phyloP scores from a whole-genome alignment of 1,284 basidiomycete genomes.

The Exobasidium cylindrosporum region DNA sequence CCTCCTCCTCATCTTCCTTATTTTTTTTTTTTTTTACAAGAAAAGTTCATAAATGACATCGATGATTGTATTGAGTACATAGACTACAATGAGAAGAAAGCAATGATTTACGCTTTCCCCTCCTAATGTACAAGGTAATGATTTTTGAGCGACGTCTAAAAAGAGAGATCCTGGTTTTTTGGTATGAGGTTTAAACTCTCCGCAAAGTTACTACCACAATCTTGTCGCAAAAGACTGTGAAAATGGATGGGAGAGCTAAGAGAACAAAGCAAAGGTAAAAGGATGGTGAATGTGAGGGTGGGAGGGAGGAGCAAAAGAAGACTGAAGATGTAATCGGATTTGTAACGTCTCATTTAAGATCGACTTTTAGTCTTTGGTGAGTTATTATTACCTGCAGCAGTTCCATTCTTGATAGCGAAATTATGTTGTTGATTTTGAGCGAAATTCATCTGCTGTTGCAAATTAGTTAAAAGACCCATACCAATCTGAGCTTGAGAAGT shows the following conservation, averaged over 20 bases:
- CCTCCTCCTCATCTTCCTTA: no score
- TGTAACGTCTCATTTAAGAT: neutral
- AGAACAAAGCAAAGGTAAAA: no score
- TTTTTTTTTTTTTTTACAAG: no score
- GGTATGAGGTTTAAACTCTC: no score
- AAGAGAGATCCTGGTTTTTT: no score
- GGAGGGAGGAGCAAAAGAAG: conserved; percentile 1
- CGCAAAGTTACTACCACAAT: no score
- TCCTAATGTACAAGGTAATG: neutral
- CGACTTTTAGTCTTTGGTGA: conserved; percentile 2
- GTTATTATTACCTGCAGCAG: neutral
- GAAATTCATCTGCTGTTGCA: conserved; percentile 17
- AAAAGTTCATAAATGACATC: no score
- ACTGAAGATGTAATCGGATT: neutral
- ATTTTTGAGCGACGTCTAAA: no score
- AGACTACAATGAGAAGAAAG: neutral
- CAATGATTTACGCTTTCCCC: neutral
- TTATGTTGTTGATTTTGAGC: conserved; percentile 9
- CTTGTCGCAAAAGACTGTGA: no score
- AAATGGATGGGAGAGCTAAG: no score
- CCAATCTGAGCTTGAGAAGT: conserved; percentile 16
- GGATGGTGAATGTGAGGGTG: neutral
- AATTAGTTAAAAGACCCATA: conserved; percentile 23
- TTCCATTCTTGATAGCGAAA: neutral
- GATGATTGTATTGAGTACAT: neutral